Percentiles rank a stretch among this genome's conserved stretches.
These are phyloP conservation scores for Fraxinus velutina DNA, from an alignment of 305 asterid genomes.

Conservation along the genomic window DNA sequence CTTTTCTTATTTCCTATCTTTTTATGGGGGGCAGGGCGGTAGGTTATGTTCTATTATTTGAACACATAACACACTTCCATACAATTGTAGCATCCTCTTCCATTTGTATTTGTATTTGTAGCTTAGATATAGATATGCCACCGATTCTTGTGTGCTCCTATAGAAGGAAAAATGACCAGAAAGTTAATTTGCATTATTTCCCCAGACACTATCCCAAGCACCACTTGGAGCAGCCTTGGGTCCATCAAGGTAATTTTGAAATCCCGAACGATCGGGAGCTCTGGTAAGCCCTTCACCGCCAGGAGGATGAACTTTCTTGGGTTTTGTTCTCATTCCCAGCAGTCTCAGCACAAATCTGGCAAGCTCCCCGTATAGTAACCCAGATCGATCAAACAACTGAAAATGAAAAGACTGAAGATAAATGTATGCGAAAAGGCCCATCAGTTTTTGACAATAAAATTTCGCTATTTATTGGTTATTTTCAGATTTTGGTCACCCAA, in stretches of 20 bases:
- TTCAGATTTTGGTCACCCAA: neutral
- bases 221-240: conserved; percentile 73
- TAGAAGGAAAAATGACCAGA: neutral
- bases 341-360: conserved; percentile 90
- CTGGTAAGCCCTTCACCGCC: conserved; percentile 61
- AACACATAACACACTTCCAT: neutral
- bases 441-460: neutral
- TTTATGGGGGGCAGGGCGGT: neutral
- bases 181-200: conserved; percentile 31
- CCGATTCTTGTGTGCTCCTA: conserved; percentile 8
- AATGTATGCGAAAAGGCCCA: neutral
- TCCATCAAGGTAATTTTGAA: conserved; percentile 54
- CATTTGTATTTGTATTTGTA: conserved; percentile 12
- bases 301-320: conserved; percentile 56
- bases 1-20: neutral
- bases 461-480: neutral
- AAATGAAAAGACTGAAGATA: neutral
- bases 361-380: conserved; percentile 90
- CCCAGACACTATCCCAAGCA: conserved; percentile 83
- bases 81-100: conserved; percentile 5
- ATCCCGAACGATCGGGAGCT: conserved; percentile 49
- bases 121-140: neutral
- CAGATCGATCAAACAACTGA: conserved; percentile 91
- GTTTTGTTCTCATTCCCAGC: conserved; percentile 66
- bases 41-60: no score